Evolutionary conservation across 1,284 basidiomycete genomes (phyloP).

Genomic region (Stygiomarasmius scandens): DNA sequence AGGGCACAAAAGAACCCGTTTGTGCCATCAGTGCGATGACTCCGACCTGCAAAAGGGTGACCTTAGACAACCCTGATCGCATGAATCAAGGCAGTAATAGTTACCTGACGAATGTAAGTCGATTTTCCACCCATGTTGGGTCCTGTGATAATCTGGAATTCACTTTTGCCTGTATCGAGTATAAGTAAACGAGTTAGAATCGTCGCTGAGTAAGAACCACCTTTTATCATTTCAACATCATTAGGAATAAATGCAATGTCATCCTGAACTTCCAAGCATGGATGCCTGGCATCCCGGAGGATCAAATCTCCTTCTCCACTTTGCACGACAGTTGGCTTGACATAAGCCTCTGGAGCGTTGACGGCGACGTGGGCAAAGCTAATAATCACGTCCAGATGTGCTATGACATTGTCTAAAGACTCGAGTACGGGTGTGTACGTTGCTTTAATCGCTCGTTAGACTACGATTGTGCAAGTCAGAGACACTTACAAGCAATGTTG

Average conservation of each 20-base stretch:
- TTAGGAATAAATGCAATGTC: slow-evolving; percentile 96
- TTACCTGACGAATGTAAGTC: slow-evolving; percentile 89
- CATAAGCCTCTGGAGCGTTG: slow-evolving; percentile 85
- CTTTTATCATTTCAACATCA: slow-evolving; percentile 88
- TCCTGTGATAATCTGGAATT: slow-evolving; percentile 91
- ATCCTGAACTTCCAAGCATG: slow-evolving; percentile 96
- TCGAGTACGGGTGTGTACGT: slow-evolving; percentile 93
- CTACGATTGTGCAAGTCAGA: not conserved
- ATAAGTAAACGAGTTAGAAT: slow-evolving; percentile 1
- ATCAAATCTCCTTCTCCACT: slow-evolving; percentile 81
- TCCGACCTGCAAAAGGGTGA: slow-evolving; percentile 61
- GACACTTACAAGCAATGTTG: slow-evolving; percentile 78
- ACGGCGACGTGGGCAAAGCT: slow-evolving; percentile 90
- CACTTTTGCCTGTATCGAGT: slow-evolving; percentile 58
- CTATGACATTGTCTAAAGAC: slow-evolving; percentile 84
- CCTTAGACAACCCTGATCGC: not conserved
- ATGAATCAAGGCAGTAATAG: slow-evolving; percentile 42
- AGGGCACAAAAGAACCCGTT: slow-evolving; percentile 94
- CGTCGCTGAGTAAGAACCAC: slow-evolving; percentile 37
- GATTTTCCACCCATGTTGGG: slow-evolving; percentile 98
- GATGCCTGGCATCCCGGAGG: slow-evolving; percentile 87
- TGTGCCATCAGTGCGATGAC: slow-evolving; percentile 97
- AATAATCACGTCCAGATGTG: slow-evolving; percentile 90
- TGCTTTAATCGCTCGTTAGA: slow-evolving; percentile 44
- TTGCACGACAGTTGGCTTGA: slow-evolving; percentile 77